phyloP scores from a whole-genome alignment of 805 yeast genomes.

The Kodamaea nitidulidarum region DNA sequence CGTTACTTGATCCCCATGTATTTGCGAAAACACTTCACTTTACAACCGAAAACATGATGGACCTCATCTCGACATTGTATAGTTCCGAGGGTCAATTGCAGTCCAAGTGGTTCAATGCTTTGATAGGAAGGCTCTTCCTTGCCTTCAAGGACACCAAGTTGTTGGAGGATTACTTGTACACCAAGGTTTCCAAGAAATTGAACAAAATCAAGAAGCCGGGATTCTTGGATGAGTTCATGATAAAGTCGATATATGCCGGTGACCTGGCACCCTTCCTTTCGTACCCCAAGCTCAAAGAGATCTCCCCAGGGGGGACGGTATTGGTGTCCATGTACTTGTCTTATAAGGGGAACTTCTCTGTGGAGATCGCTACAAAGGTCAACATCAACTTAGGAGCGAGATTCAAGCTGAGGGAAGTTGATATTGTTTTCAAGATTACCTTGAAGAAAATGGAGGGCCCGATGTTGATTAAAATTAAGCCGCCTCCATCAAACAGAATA shows the following conservation, averaged over 20 bases:
- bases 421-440: constrained; percentile 65
- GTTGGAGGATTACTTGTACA: constrained; percentile 54
- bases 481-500: constrained; percentile 85
- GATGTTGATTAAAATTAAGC: constrained; percentile 63
- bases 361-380: constrained; percentile 78
- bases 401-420: constrained; percentile 72
- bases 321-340: constrained; percentile 56
- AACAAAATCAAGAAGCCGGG: constrained; percentile 82
- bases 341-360: constrained; percentile 72
- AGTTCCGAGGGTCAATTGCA: constrained; percentile 80
- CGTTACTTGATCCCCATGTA: constrained; percentile 42
- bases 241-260: constrained; percentile 72
- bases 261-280: constrained; percentile 76
- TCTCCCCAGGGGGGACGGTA: constrained; percentile 78
- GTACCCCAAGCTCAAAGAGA: constrained; percentile 60
- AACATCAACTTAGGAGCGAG: constrained; percentile 71
- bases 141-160: constrained; percentile 68
- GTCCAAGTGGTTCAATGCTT: constrained; percentile 87
- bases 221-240: constrained; percentile 76
- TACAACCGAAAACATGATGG: constrained; percentile 65
- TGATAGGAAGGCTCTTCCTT: constrained; percentile 77
- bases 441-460: constrained; percentile 72
- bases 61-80: constrained; percentile 70
- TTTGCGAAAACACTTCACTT: constrained; percentile 74
- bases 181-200: constrained; percentile 65